Evolutionary conservation across 2,329 filamentous ascomycete genomes (phyloP).

Genomic region (Trichoderma polysporum): DNA sequence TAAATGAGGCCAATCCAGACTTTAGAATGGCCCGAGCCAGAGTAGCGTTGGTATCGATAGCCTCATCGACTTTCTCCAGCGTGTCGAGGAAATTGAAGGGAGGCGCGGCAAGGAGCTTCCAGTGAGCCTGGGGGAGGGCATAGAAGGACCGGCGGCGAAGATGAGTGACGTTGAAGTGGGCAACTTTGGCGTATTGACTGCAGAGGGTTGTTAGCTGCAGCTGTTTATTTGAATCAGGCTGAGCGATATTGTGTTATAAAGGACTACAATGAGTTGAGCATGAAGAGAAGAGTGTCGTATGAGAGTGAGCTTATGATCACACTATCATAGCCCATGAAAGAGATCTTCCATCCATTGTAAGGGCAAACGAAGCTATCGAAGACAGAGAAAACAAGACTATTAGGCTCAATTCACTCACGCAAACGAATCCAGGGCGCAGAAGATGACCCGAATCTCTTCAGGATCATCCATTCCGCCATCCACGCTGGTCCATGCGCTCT

Average conservation of each 20-base stretch:
- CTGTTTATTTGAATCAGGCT: neutral
- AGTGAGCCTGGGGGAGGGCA: conserved; percentile 78
- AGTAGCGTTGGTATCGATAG: conserved; percentile 84
- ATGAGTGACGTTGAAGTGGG: conserved; percentile 90
- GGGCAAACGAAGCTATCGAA: neutral
- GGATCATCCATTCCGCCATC: conserved; percentile 69
- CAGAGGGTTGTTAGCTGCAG: neutral
- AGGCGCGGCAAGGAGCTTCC: conserved; percentile 74
- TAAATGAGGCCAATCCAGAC: conserved; percentile 67
- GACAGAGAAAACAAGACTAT: neutral
- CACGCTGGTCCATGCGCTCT: conserved; percentile 57
- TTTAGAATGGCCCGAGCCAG: conserved; percentile 76
- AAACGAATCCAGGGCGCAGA: conserved; percentile 84
- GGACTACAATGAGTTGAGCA: neutral
- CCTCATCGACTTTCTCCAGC: conserved; percentile 75
- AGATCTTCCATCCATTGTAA: neutral
- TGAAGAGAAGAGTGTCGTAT: neutral
- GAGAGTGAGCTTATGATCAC: neutral
- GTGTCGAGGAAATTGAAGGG: conserved; percentile 83
- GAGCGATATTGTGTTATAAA: neutral
- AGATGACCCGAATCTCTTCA: conserved; percentile 78
- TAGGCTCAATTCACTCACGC: conserved; percentile 56
- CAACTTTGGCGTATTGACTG: conserved; percentile 80
- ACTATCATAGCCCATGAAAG: neutral
- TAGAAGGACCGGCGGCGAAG: conserved; percentile 91